Conservation (phyloP, 2,329 filamentous ascomycete genomes). For the Tolypocladium amazonense region DNA sequence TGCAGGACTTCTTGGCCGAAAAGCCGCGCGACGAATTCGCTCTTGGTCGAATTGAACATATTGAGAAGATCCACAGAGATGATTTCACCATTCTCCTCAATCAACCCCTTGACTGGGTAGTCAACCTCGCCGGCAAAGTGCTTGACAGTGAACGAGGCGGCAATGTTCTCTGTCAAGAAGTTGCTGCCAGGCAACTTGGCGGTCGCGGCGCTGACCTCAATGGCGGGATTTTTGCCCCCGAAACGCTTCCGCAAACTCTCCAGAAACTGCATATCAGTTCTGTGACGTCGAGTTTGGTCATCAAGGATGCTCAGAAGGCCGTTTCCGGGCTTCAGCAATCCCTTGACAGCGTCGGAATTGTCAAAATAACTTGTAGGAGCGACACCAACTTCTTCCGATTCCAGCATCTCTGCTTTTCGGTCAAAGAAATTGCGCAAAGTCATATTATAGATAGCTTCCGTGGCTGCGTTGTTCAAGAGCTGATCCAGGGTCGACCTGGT, state of each 20-base stretch:
- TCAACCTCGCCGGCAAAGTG: conserved; percentile 97
- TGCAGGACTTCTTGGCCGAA: conserved; percentile 95
- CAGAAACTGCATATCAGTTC: conserved; percentile 79
- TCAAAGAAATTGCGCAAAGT: conserved; percentile 95
- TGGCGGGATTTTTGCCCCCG: conserved; percentile 86
- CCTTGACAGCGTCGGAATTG: conserved; percentile 88
- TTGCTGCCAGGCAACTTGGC: conserved; percentile 78
- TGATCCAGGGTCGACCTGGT: conserved; percentile 85
- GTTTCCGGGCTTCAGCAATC: conserved; percentile 83
- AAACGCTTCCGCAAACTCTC: conserved; percentile 90
- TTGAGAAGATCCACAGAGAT: conserved; percentile 95
- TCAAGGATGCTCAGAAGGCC: conserved; percentile 90
- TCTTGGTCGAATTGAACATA: conserved; percentile 79
- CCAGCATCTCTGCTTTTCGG: conserved; percentile 81
- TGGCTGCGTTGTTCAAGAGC: conserved; percentile 87
- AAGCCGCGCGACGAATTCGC: conserved; percentile 76
- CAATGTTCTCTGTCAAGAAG: conserved; percentile 72
- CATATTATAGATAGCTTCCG: conserved; percentile 85
- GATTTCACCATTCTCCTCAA: conserved; percentile 93
- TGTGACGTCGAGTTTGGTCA: conserved; percentile 84
- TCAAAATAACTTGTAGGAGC: conserved; percentile 94
- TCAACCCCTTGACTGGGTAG: conserved; percentile 73
- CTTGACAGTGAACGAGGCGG: conserved; percentile 77
- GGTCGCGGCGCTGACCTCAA: conserved; percentile 65
- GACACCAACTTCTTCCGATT: conserved; percentile 86